Evolutionary conservation across 768 basidiomycete species (phyloP).

Genomic region (Boletales sp.): DNA sequence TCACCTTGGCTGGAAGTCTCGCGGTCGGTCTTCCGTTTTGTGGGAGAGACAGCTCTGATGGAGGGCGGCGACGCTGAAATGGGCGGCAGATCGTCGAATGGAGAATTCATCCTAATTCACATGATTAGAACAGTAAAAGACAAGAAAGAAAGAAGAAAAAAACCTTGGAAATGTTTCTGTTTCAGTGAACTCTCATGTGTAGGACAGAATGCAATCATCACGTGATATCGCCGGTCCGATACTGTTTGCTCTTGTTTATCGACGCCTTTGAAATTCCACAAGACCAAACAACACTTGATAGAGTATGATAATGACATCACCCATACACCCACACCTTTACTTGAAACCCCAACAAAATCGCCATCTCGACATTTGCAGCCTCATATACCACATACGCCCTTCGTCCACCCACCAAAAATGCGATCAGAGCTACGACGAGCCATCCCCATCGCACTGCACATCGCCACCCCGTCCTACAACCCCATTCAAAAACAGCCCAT

Average conservation of each 20-base stretch:
- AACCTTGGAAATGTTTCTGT: slow-evolving; percentile 8
- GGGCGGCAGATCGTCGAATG: slow-evolving; percentile 29
- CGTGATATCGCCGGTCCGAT: slow-evolving; percentile 1
- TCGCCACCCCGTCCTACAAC: slow-evolving; percentile 8
- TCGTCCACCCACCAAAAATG: slow-evolving; percentile 68
- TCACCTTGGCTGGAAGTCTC: slow-evolving; percentile 39
- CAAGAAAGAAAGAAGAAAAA: background rate
- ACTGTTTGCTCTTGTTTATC: background rate
- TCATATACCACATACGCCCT: slow-evolving; percentile 67
- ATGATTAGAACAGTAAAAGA: too few species aligned
- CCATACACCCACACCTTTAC: slow-evolving; percentile 3
- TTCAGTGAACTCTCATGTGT: too few species aligned
- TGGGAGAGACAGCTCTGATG: slow-evolving; percentile 36
- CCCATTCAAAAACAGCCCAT: background rate
- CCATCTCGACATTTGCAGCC: slow-evolving; percentile 40
- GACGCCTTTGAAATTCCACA: slow-evolving; percentile 4
- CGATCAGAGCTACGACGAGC: slow-evolving; percentile 43
- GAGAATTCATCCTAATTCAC: slow-evolving; percentile 34
- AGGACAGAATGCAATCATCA: background rate
- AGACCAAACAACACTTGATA: background rate
- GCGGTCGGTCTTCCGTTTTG: slow-evolving; percentile 32
- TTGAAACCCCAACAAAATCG: slow-evolving; percentile 9
- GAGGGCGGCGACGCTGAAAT: slow-evolving; percentile 43
- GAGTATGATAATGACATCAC: background rate
- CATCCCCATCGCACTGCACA: slow-evolving; percentile 51